Evolutionary conservation across 768 basidiomycete genomes (phyloP).

Genomic region (Pholiota molesta): DNA sequence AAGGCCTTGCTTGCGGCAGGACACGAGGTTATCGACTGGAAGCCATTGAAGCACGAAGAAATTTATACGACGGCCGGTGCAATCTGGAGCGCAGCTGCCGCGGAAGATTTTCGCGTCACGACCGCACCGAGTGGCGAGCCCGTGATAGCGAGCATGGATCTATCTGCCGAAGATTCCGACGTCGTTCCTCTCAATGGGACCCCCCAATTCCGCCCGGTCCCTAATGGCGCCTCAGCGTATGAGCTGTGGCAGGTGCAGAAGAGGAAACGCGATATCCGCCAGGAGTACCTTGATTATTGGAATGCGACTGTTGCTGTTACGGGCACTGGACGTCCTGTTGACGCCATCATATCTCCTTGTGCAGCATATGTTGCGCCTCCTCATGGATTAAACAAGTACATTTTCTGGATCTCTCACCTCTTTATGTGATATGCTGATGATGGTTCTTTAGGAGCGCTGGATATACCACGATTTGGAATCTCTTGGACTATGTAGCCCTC

Average conservation of each 20-base stretch:
- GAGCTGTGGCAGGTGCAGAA: constrained; percentile 72
- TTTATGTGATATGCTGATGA: too few relatives aligned
- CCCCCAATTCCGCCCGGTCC: constrained; percentile 27
- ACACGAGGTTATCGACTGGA: constrained; percentile 78
- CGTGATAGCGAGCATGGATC: constrained; percentile 49
- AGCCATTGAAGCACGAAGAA: constrained; percentile 53
- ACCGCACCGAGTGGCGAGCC: constrained; percentile 55
- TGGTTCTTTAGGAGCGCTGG: constrained; percentile 38
- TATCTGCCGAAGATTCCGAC: constrained; percentile 26
- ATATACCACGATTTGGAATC: constrained; percentile 71
- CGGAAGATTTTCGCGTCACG: constrained; percentile 45
- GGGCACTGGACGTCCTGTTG: constrained; percentile 72
- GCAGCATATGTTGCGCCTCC: constrained; percentile 64
- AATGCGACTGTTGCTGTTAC: constrained; percentile 51
- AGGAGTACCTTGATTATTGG: constrained; percentile 67
- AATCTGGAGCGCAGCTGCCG: constrained; percentile 51
- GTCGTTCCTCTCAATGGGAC: constrained; percentile 1
- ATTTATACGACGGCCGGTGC: constrained; percentile 39
- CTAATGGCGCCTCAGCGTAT: constrained; percentile 47
- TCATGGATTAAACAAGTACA: constrained; percentile 46
- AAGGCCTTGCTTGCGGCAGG: constrained; percentile 61
- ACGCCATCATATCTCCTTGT: constrained; percentile 71
- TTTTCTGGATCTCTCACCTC: neutral
- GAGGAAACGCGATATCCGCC: constrained; percentile 47
- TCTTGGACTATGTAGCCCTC: constrained; percentile 65